Evolutionary conservation across 2,329 filamentous ascomycete genomes (phyloP).

Genomic region (Fusarium papillatum): DNA sequence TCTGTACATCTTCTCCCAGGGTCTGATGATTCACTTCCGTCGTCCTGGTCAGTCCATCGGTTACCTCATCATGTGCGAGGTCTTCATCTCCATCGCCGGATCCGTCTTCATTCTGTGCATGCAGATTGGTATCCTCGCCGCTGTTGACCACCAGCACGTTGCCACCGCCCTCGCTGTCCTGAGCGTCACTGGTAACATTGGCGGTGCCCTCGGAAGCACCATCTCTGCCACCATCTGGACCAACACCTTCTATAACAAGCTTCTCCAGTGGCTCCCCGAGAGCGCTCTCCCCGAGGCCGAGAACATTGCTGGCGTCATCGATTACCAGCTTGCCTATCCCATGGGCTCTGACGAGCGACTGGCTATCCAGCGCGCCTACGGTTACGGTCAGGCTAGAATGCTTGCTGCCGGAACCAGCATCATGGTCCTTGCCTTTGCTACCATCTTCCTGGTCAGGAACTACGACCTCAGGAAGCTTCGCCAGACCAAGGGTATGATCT

Average conservation of each 20-base stretch:
- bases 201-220: constrained; percentile 45
- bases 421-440: constrained; percentile 51
- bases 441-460: constrained; percentile 61
- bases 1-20: constrained; percentile 65
- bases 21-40: constrained; percentile 54
- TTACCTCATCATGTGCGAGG: constrained; percentile 64
- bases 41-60: constrained; percentile 53
- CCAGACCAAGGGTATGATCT: constrained; percentile 66
- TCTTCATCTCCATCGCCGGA: constrained; percentile 64
- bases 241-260: constrained; percentile 53
- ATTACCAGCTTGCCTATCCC: constrained; percentile 64
- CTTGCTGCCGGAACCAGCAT: constrained; percentile 53
- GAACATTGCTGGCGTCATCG: constrained; percentile 66
- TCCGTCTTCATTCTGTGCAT: constrained; percentile 61
- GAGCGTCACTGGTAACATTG: constrained; percentile 43
- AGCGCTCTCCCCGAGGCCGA: constrained; percentile 50
- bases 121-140: constrained; percentile 46
- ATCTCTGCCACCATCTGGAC: constrained; percentile 50
- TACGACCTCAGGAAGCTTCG: constrained; percentile 62
- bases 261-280: constrained; percentile 64
- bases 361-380: constrained; percentile 72
- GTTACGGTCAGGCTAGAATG: constrained; percentile 64
- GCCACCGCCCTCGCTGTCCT: constrained; percentile 48
- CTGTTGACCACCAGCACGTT: constrained; percentile 49
- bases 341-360: constrained; percentile 57